Base-by-base conservation (phyloP, 1,284 basidiomycete genomes). In the Ceratorhiza oryzae-sativae region DNA sequence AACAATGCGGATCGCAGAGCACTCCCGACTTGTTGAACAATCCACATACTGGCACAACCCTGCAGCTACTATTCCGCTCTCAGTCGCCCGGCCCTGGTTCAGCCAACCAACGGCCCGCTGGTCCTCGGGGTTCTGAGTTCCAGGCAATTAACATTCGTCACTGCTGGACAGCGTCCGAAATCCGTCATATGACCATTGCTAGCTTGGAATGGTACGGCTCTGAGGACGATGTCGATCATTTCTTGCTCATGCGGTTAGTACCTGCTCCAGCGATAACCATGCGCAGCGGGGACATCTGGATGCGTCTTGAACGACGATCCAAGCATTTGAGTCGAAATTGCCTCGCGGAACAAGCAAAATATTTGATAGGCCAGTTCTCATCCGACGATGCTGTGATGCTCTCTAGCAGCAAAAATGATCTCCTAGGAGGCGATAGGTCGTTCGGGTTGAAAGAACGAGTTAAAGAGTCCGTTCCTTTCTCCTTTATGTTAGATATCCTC, bases 401-500 rank as follows among this genome's bases (percentile, higher is more conserved):
- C 3, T 65, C 62, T 3, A 4, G 9, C 32, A 53, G 41, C n/a
- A 39, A 27, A 23, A 15, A 15, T 1, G 48, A 49, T 51, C 62
- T 65, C 8, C 3, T 65, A 18, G 20, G 20, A 5, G 4, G 15
- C 34, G 34, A 25, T n/a, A 32, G 32, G 25, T 23, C 18, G 15
- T 49, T 46, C 34, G 20, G 2, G 10, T 12, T 49, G 32, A 46
- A 49, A 34, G 48, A 65, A 20, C n/a, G n/a, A 13, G 18, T 41
- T 6, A 32, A 41, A 27, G 23, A 65, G 32, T 6, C 48, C 0
- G 20, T 53, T n/a, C 65, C 65, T 0, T 46, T 68, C 34, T 42
- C 65, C 2, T 68, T 68, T 56, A 39, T 68, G 23, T 20, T 68
- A 4, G 65, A 68, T 27, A 51, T 68, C 42, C 23, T 68, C 15